Base-by-base conservation (phyloP, 441 rosid genomes). In the Euphorbia corollata region DNA sequence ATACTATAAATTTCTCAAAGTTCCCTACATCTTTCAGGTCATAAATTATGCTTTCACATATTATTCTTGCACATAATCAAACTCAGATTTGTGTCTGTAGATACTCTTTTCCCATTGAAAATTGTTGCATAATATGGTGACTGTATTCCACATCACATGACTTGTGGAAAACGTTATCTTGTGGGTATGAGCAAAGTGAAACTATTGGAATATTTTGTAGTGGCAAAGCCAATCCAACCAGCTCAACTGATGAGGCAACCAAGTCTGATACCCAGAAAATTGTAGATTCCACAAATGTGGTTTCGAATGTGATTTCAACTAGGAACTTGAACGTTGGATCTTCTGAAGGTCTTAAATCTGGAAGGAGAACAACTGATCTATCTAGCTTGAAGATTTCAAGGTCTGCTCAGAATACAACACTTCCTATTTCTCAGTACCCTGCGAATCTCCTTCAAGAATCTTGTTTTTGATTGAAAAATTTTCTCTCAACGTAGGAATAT, bases 351-450 rank as follows among this genome's bases (percentile, higher is more conserved):
- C 77, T 74, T 71, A 81, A 81, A 76, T 69, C 72, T 79, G 81
- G 41, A 59, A 85, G 79, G 84, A 78, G 66, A 60, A 53, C 70
- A 65, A 65, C 82, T 75, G 83, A 76, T 81, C 66, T 79, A 63
- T 80, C 86, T 75, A 66, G 80, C 76, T 71, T 81, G 62, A 86
- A 73, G 68, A 71, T 50, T 62, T 76, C 70, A 67, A 83, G 90
- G 98, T 90, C 69, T 65, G 60, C 73, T 68, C 50, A 72, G 10
- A 57, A 58, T 27, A 36, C 59, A 51, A 22, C 38, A 20, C 56
- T 50, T 60, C 15, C 54, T 68, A 41, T 70, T 66, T 12, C 54
- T 65, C 48, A 58, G 23, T 65, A 16, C n/a, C 55, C 59, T 43
- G 20, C 20, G n/a, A 59, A 59, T 60, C 68, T 45, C 13, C 20